These are phyloP conservation scores for Talaromyces adpressus DNA, from an alignment of 495 filamentous ascomycete species.

Conservation along the genomic window DNA sequence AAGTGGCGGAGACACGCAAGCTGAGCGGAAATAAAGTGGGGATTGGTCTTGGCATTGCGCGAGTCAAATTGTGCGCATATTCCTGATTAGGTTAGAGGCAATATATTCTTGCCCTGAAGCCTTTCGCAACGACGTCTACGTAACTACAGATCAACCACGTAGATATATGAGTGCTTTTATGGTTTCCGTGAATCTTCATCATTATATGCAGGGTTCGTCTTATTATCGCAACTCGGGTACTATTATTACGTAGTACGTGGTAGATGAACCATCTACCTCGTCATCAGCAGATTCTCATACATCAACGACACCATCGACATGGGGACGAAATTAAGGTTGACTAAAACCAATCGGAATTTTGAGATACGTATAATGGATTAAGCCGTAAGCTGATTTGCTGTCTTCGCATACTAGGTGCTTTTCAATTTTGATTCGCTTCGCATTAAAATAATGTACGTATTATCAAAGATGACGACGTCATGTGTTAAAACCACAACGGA, in stretches of 20 bases:
- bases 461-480: too few relatives aligned
- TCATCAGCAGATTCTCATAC: neutral
- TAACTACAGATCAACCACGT: neutral
- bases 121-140: neutral
- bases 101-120: neutral
- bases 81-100: neutral
- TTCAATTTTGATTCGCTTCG: too few relatives aligned
- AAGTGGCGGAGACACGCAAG: conserved; percentile 40
- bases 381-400: neutral
- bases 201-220: too few relatives aligned
- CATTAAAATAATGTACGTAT: too few relatives aligned
- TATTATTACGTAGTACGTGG: too few relatives aligned
- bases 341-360: neutral
- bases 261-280: neutral
- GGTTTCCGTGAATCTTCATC: too few relatives aligned
- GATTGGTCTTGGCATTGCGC: conserved; percentile 28
- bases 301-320: neutral
- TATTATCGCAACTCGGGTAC: too few relatives aligned
- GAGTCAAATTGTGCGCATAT: neutral
- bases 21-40: conserved; percentile 7
- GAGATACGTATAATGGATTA: neutral
- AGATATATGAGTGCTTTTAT: neutral
- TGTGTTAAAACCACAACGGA: neutral
- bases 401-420: neutral
- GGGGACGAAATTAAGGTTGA: neutral